These are phyloP conservation scores for Chaetomium strumarium DNA, from an alignment of 2,329 filamentous ascomycete species.

Conservation along the genomic window DNA sequence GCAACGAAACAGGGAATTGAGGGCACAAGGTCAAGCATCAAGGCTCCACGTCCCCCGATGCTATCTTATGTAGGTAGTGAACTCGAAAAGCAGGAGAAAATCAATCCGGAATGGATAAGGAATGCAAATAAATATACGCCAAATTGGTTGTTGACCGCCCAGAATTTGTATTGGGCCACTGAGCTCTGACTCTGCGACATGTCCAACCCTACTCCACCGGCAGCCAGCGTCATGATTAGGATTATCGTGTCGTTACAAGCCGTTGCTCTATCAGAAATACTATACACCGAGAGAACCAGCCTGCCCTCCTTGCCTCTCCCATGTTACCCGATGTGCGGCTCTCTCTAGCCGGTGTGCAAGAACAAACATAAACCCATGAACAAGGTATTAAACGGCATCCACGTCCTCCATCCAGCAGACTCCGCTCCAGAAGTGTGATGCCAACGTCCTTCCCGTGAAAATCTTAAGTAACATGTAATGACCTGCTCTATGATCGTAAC, in stretches of 20 bases:
- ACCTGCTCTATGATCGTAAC: constrained; percentile 17
- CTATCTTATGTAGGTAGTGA: not conserved
- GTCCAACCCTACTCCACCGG: not conserved
- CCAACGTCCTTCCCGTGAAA: constrained; percentile 12
- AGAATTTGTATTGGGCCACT: not conserved
- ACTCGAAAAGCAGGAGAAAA: too few species aligned
- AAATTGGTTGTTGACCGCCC: not conserved
- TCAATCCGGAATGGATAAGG: not conserved
- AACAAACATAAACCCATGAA: constrained; percentile 17
- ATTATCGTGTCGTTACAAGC: constrained; percentile 22
- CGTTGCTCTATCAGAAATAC: constrained; percentile 28
- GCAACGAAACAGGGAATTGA: not conserved
- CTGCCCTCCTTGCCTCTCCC: not conserved
- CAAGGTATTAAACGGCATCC: constrained; percentile 24
- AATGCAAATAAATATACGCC: not conserved
- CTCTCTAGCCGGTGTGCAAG: constrained; percentile 6
- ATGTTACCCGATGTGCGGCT: constrained; percentile 6
- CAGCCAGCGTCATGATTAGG: constrained; percentile 12
- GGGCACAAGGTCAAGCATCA: not conserved
- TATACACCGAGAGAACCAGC: constrained; percentile 23
- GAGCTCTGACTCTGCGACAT: not conserved
- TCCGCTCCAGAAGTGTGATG: constrained; percentile 21
- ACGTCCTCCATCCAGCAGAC: constrained; percentile 21
- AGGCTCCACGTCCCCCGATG: not conserved
- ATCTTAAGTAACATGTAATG: constrained; percentile 8